phyloP scores from a whole-genome alignment of 129 eudicot species.

The Flaveria robusta region DNA sequence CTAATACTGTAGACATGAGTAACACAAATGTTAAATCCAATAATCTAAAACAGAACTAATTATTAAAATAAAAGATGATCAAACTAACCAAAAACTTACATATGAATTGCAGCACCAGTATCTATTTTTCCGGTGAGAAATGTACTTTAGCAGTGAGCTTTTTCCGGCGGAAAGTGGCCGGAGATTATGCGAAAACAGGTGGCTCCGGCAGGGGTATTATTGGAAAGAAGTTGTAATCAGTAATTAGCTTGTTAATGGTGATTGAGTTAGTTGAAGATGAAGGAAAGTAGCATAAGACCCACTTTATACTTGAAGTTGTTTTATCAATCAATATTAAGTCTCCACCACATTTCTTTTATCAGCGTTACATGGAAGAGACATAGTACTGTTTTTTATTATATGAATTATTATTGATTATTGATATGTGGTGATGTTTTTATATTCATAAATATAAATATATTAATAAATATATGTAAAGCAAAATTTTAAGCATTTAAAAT shows the following conservation, averaged over 20 bases:
- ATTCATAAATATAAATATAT: too few relatives aligned
- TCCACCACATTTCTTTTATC: constrained; percentile 7
- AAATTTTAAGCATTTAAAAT: not conserved
- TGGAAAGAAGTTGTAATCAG: not conserved
- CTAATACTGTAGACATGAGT: too few relatives aligned
- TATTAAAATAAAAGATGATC: not conserved
- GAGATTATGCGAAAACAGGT: not conserved
- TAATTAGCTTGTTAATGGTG: too few relatives aligned
- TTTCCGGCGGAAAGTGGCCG: not conserved
- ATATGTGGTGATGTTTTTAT: not conserved
- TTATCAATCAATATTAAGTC: not conserved
- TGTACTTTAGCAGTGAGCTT: not conserved
- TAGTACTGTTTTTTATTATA: not conserved
- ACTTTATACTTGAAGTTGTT: not conserved
- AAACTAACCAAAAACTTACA: constrained; percentile 22
- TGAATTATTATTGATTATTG: not conserved
- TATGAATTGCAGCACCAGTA: not conserved
- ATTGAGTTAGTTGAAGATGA: not conserved
- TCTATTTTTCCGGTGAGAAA: not conserved
- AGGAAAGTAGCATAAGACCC: not conserved
- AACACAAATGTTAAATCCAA: too few relatives aligned
- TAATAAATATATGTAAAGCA: not conserved
- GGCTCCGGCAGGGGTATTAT: not conserved
- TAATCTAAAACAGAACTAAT: too few relatives aligned
- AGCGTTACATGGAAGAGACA: not conserved